Percentiles rank a stretch among this genome's conserved stretches.
phyloP scores from a whole-genome alignment of 192 early-diverging fungal species.

The Helicostylum pulchrum region DNA sequence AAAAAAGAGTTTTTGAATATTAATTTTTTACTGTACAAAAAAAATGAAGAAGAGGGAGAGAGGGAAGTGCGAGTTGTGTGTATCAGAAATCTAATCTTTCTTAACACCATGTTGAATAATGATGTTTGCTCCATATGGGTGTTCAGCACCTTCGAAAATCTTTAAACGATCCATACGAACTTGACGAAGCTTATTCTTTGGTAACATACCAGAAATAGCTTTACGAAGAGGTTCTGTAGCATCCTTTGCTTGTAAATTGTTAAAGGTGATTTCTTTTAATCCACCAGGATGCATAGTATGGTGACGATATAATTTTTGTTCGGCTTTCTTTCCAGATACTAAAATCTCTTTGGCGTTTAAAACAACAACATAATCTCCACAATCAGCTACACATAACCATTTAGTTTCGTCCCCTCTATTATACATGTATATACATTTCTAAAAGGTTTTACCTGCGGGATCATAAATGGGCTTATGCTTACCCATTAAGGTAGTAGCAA shows the following conservation, averaged over 20 bases:
- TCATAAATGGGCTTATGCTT: conserved; percentile 95
- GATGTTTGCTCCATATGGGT: conserved; percentile 86
- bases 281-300: conserved; percentile 88
- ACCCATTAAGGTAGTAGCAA: conserved; percentile 89
- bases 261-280: conserved; percentile 74
- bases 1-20: no score
- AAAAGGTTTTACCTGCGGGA: conserved; percentile 62
- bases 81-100: conserved; percentile 1
- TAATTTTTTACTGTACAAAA: no score
- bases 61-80: background rate
- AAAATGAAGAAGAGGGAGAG: background rate
- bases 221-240: conserved; percentile 81
- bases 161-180: conserved; percentile 70
- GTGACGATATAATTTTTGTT: conserved; percentile 84
- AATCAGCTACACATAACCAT: conserved; percentile 61
- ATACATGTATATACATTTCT: background rate
- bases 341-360: conserved; percentile 82
- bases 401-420: background rate
- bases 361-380: conserved; percentile 95
- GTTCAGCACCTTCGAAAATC: conserved; percentile 81
- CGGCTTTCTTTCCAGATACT: conserved; percentile 80
- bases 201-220: conserved; percentile 92
- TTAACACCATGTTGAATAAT: conserved; percentile 64
- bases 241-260: conserved; percentile 70
- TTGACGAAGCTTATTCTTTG: conserved; percentile 88